phyloP scores from a whole-genome alignment of 2,329 filamentous ascomycete species.

The Penicillium sp. region DNA sequence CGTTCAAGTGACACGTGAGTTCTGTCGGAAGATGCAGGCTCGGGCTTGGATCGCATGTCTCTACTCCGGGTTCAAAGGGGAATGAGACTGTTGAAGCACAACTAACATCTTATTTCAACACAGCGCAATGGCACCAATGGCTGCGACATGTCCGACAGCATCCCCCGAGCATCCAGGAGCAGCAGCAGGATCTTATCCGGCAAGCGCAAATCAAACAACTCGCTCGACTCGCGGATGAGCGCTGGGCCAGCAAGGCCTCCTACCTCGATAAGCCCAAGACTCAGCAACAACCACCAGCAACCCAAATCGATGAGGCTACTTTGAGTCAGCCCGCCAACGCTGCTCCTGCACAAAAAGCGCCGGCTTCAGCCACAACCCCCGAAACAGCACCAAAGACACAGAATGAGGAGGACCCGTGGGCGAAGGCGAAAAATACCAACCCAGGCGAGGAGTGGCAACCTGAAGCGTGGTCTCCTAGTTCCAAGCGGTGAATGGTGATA shows the following conservation, averaged over 20 bases:
- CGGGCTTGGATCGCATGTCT: not conserved
- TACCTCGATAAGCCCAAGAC: slow-evolving; percentile 56
- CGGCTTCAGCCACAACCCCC: not conserved
- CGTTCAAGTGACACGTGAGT: slow-evolving; percentile 58
- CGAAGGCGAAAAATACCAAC: slow-evolving; percentile 47
- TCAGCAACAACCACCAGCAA: slow-evolving; percentile 47
- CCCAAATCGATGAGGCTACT: slow-evolving; percentile 42
- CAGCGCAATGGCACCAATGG: slow-evolving; percentile 68
- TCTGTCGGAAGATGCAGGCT: not conserved
- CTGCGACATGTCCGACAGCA: slow-evolving; percentile 59
- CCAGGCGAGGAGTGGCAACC: slow-evolving; percentile 68
- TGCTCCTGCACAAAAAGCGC: slow-evolving; percentile 16
- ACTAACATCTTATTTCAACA: slow-evolving; percentile 13
- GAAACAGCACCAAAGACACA: slow-evolving; percentile 2
- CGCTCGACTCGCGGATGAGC: slow-evolving; percentile 57
- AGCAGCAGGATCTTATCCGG: slow-evolving; percentile 55
- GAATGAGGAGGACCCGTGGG: slow-evolving; percentile 55
- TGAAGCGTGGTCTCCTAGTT: slow-evolving; percentile 56
- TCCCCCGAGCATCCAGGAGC: slow-evolving; percentile 57
- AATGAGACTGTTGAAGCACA: not conserved
- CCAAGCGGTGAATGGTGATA: slow-evolving; percentile 38
- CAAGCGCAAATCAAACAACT: slow-evolving; percentile 59
- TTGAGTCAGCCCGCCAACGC: slow-evolving; percentile 35
- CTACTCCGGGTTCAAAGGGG: not conserved
- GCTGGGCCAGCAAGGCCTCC: slow-evolving; percentile 59